Conservation (phyloP, 352 stramenopile species). For the Phytophthora quininea region DNA sequence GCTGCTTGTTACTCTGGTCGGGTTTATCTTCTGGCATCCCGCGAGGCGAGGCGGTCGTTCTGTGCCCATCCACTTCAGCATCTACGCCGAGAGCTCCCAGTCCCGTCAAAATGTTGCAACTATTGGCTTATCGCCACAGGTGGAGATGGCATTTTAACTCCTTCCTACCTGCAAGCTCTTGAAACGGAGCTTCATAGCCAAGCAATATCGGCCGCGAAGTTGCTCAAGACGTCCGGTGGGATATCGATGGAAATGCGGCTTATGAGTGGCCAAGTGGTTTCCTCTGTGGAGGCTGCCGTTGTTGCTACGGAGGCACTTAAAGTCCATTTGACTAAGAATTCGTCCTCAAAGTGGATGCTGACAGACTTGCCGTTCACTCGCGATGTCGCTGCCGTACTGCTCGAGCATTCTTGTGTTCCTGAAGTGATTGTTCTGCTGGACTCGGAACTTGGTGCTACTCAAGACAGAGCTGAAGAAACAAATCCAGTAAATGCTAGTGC, state of each 20-base stretch:
- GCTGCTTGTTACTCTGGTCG: constrained; percentile 50
- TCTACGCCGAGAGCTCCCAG: constrained; percentile 38
- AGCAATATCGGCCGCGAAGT: constrained; percentile 32
- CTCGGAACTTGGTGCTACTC: constrained; percentile 23
- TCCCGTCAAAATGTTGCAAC: constrained; percentile 18
- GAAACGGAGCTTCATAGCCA: constrained; percentile 21
- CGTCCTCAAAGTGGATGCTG: constrained; percentile 50
- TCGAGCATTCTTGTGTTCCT: constrained; percentile 52
- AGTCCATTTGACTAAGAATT: constrained; percentile 17
- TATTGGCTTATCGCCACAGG: constrained; percentile 51
- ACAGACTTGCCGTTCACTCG: constrained; percentile 49
- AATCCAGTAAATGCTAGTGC: not conserved
- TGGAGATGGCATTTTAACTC: constrained; percentile 17
- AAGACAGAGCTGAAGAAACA: constrained; percentile 18
- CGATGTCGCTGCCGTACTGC: constrained; percentile 42
- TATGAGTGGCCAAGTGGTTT: constrained; percentile 42
- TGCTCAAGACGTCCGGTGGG: constrained; percentile 33
- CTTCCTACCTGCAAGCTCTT: constrained; percentile 28
- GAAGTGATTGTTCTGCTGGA: constrained; percentile 58
- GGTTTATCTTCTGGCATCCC: constrained; percentile 61
- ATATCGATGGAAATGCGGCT: constrained; percentile 48
- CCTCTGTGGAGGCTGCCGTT: constrained; percentile 22
- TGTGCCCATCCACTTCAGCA: constrained; percentile 53
- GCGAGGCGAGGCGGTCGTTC: constrained; percentile 41
- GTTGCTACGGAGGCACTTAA: constrained; percentile 32